A percentile compares a stretch with the other conserved stretches of the same genome.
Conservation (phyloP, 2,329 filamentous ascomycete species). For the Claviceps arundinis region DNA sequence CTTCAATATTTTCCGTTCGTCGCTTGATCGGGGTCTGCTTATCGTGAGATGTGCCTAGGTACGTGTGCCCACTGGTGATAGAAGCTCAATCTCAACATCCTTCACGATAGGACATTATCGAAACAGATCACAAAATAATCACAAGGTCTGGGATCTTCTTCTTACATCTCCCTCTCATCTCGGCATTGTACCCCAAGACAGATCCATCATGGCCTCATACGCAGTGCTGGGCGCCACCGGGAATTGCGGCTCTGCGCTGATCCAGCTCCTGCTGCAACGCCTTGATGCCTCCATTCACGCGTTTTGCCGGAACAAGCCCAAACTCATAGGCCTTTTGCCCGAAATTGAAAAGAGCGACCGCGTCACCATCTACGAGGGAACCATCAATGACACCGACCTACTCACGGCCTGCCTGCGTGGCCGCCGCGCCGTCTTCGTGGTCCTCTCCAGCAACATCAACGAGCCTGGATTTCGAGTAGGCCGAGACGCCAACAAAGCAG, state of each 20-base stretch:
- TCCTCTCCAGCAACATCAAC: constrained; percentile 28
- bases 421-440: constrained; percentile 25
- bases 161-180: too few species aligned
- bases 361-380: constrained; percentile 28
- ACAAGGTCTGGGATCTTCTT: too few species aligned
- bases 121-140: too few species aligned
- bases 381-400: constrained; percentile 24
- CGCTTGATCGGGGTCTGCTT: too few species aligned
- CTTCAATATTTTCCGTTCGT: too few species aligned
- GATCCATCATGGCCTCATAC: constrained; percentile 11
- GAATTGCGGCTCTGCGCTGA: constrained; percentile 28
- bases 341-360: constrained; percentile 15
- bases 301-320: constrained; percentile 29
- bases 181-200: too few species aligned
- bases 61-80: too few species aligned
- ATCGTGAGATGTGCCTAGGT: too few species aligned
- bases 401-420: constrained; percentile 14
- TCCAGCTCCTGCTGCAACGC: constrained; percentile 22
- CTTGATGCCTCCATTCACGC: constrained; percentile 22
- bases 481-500: constrained; percentile 20
- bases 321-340: constrained; percentile 23
- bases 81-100: too few species aligned
- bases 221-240: constrained; percentile 30
- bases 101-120: too few species aligned
- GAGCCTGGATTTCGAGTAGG: constrained; percentile 25